These are phyloP conservation scores for Stenogyne calaminthoides DNA, from an alignment of 305 asterid species.

Conservation along the genomic window DNA sequence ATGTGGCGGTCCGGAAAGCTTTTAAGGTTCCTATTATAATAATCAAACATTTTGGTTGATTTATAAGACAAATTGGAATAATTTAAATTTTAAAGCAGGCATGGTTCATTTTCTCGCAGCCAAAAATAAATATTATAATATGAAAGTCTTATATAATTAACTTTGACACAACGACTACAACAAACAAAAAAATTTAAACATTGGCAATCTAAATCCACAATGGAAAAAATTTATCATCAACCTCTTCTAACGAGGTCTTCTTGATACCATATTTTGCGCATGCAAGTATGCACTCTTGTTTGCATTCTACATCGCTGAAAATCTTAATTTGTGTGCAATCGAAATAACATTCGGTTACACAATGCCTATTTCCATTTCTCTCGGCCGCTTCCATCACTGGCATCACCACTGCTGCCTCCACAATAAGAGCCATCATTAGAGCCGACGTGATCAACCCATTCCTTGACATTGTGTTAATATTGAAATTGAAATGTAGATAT, in stretches of 20 bases:
- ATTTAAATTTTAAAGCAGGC: too few relatives aligned
- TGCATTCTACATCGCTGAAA: conserved; percentile 43
- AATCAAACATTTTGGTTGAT: too few relatives aligned
- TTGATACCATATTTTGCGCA: conserved; percentile 26
- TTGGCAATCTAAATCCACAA: conserved; percentile 30
- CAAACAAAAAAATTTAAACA: not conserved
- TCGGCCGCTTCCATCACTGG: conserved; percentile 28
- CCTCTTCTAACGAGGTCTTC: not conserved
- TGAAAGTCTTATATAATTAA: too few relatives aligned
- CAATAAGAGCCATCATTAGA: conserved; percentile 12
- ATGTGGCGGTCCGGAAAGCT: too few relatives aligned
- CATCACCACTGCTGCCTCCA: not conserved
- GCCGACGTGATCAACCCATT: not conserved
- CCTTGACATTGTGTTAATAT: conserved; percentile 28
- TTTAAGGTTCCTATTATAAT: too few relatives aligned
- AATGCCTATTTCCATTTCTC: conserved; percentile 26
- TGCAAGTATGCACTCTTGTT: conserved; percentile 33
- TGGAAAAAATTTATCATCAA: conserved; percentile 29
- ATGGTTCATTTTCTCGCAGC: too few relatives aligned
- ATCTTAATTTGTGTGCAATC: conserved; percentile 44
- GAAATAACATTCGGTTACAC: conserved; percentile 46
- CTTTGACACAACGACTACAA: not conserved
- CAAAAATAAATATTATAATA: too few relatives aligned
- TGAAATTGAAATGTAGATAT: not conserved
- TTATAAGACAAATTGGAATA: too few relatives aligned